Percentiles rank a stretch among this genome's conserved stretches.
Conservation (phyloP, 208 protist species). For the Angomonas ambiguus region DNA sequence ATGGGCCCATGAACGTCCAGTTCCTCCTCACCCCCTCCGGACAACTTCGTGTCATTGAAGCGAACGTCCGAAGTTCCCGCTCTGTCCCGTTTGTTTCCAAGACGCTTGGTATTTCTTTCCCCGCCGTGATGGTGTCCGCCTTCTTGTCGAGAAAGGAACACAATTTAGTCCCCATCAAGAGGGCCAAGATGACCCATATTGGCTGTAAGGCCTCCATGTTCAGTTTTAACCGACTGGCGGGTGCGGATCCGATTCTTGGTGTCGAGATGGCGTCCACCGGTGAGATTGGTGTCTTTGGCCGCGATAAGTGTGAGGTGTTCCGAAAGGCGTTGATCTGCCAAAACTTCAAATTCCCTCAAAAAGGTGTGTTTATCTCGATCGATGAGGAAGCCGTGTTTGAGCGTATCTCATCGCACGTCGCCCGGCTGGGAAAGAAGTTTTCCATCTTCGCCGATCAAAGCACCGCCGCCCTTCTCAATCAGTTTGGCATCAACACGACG, state of each 20-base stretch:
- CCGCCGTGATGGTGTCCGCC: slow-evolving; percentile 77
- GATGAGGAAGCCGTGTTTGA: slow-evolving; percentile 47
- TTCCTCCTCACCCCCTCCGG: slow-evolving; percentile 96
- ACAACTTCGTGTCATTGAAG: slow-evolving; percentile 95
- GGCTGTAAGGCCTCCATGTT: slow-evolving; percentile 98
- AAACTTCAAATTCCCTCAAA: slow-evolving; percentile 69
- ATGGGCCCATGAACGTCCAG: slow-evolving; percentile 99
- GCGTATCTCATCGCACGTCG: slow-evolving; percentile 50
- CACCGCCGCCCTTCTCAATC: slow-evolving; percentile 77
- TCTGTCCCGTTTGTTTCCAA: slow-evolving; percentile 98
- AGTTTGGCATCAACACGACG: slow-evolving; percentile 69
- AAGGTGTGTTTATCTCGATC: slow-evolving; percentile 86
- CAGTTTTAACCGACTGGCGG: slow-evolving; percentile 96
- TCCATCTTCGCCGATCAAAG: slow-evolving; percentile 64
- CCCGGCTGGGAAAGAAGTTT: slow-evolving; percentile 31
- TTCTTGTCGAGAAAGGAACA: slow-evolving; percentile 70
- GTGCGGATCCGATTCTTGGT: slow-evolving; percentile 97
- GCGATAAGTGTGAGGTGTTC: slow-evolving; percentile 85
- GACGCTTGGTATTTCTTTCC: slow-evolving; percentile 95
- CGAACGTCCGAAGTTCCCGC: slow-evolving; percentile 96
- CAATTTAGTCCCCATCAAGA: slow-evolving; percentile 78
- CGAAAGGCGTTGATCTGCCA: slow-evolving; percentile 88
- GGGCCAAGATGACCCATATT: slow-evolving; percentile 87
- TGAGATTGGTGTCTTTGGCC: slow-evolving; percentile 96
- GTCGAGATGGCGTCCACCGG: slow-evolving; percentile 98